Evolutionary conservation across 768 basidiomycete genomes (phyloP).

Genomic region (Neoboletus magnificus): DNA sequence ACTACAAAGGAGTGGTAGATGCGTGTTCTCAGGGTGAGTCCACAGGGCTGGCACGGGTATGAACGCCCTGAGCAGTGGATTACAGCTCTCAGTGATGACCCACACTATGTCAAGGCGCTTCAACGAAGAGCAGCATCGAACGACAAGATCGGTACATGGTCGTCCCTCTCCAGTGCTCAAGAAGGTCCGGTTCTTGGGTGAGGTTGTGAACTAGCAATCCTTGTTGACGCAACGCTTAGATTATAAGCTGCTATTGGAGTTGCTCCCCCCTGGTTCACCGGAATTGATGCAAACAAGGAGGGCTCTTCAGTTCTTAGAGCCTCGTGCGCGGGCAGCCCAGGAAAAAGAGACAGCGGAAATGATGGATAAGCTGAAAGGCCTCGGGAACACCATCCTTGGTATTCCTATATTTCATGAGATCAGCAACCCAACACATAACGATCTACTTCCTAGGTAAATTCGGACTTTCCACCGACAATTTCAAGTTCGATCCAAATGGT

Average conservation of each 20-base stretch:
- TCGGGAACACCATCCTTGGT: conserved; percentile 91
- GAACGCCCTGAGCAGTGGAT: conserved; percentile 2
- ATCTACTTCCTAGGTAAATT: conserved; percentile 64
- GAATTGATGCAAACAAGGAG: conserved; percentile 46
- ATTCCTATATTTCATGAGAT: conserved; percentile 15
- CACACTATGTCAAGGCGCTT: conserved; percentile 80
- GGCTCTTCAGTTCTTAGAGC: conserved; percentile 55
- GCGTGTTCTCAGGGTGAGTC: conserved; percentile 72
- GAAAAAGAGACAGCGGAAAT: conserved; percentile 89
- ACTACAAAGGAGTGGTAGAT: conserved; percentile 75
- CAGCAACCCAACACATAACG: background rate
- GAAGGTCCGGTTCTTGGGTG: conserved; percentile 55
- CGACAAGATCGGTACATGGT: conserved; percentile 78
- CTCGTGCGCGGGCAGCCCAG: conserved; percentile 71
- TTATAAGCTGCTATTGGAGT: conserved; percentile 64
- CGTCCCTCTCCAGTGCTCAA: conserved; percentile 74
- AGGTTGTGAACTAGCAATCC: background rate
- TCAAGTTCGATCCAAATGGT: conserved; percentile 92
- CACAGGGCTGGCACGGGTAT: background rate
- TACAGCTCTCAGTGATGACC: conserved; percentile 82
- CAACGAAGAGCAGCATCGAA: conserved; percentile 87
- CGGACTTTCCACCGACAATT: conserved; percentile 93
- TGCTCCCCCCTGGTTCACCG: conserved; percentile 56
- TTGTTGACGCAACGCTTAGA: conserved; percentile 45
- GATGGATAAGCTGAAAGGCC: conserved; percentile 85